Conservation (phyloP, 371 early-diverging fungal species). For the Coelomomyces lativittatus region DNA sequence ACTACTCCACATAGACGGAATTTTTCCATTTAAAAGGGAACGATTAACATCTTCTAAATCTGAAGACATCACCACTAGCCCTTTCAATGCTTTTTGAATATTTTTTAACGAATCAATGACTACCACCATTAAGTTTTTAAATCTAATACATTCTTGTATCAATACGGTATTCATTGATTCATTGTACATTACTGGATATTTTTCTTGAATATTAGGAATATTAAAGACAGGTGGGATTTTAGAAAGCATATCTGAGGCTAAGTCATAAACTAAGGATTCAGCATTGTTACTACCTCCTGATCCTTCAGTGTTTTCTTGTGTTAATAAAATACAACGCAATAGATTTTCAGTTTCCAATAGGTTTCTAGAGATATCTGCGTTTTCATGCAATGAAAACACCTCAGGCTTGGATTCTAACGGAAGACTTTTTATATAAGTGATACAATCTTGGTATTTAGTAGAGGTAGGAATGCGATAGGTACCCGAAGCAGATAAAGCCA, state of each 20-base stretch:
- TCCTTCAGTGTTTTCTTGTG: constrained; percentile 15
- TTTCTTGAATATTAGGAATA: constrained; percentile 9
- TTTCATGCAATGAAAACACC: constrained; percentile 39
- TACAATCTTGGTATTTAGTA: not conserved
- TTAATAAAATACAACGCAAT: constrained; percentile 17
- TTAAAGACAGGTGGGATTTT: constrained; percentile 20
- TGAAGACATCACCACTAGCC: constrained; percentile 40
- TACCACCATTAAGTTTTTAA: constrained; percentile 18
- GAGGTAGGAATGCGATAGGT: not conserved
- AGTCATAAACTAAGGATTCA: constrained; percentile 18
- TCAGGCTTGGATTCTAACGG: constrained; percentile 31
- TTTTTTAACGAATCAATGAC: constrained; percentile 21
- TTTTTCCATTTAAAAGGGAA: constrained; percentile 18
- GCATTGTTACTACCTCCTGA: constrained; percentile 11
- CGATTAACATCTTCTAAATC: constrained; percentile 28
- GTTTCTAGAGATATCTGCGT: constrained; percentile 43
- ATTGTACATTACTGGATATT: constrained; percentile 27
- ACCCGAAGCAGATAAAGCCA: not conserved
- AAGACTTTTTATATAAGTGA: not conserved
- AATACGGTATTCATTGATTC: constrained; percentile 42
- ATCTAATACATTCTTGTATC: constrained; percentile 33
- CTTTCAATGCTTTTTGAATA: constrained; percentile 34
- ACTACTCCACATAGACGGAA: constrained; percentile 36
- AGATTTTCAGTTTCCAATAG: constrained; percentile 25
- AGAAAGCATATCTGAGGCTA: constrained; percentile 18